A percentile compares a stretch with the other conserved stretches of the same genome.
phyloP scores from a whole-genome alignment of 164 flowering plant species.

The Magnolia changhungtana region DNA sequence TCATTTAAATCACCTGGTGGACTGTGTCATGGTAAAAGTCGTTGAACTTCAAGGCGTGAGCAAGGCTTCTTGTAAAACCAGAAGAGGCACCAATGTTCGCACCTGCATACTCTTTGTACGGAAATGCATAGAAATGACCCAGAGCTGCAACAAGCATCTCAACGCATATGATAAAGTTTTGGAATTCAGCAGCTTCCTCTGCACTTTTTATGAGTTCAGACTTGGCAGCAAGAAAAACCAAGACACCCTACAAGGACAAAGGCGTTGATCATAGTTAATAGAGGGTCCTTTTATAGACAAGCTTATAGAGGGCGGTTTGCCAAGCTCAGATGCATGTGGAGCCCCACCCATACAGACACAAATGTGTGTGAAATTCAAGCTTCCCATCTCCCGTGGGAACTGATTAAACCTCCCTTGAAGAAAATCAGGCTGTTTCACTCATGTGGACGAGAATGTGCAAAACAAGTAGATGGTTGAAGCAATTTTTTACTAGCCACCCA shows the following conservation, averaged over 20 bases:
- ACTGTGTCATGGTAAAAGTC: conserved; percentile 97
- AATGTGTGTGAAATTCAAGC: not conserved
- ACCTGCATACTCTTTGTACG: conserved; percentile 95
- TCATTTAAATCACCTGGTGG: conserved; percentile 63
- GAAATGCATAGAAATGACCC: conserved; percentile 90
- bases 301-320: not conserved
- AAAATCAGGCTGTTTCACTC: not conserved
- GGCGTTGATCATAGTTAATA: not conserved
- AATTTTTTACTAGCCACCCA: not conserved
- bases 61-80: conserved; percentile 72
- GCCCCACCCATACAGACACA: not conserved
- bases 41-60: conserved; percentile 81
- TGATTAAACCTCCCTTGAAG: too few relatives aligned
- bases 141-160: conserved; percentile 98
- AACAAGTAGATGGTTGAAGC: not conserved
- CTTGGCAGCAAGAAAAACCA: conserved; percentile 95
- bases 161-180: conserved; percentile 77
- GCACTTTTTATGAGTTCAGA: conserved; percentile 67
- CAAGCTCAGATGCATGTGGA: not conserved
- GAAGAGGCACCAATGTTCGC: conserved; percentile 71
- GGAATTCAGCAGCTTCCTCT: conserved; percentile 86
- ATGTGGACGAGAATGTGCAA: not conserved
- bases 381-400: not conserved
- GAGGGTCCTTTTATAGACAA: not conserved
- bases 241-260: conserved; percentile 58